Percentiles rank a stretch among this genome's conserved stretches.
Conservation (phyloP, 805 yeast species). For the Cyberlindnera xishuangbannaensis region DNA sequence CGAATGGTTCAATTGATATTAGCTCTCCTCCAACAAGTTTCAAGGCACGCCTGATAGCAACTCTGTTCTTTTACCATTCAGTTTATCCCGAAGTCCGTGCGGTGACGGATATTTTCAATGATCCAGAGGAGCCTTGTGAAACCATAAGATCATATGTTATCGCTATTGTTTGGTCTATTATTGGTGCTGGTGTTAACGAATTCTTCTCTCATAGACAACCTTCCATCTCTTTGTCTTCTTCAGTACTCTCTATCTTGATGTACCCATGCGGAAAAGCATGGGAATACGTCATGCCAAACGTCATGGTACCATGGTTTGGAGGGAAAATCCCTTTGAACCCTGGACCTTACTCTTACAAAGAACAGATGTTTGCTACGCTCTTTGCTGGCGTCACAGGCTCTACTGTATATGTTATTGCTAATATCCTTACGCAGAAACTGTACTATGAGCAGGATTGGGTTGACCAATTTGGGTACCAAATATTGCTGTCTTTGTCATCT, state of each 20-base stretch:
- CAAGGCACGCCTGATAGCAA: slow-evolving; percentile 8
- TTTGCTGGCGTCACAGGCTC: slow-evolving; percentile 29
- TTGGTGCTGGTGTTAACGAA: slow-evolving; percentile 51
- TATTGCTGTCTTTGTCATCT: slow-evolving; percentile 46
- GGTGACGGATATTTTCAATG: slow-evolving; percentile 48
- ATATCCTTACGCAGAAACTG: slow-evolving; percentile 31
- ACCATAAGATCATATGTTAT: slow-evolving; percentile 37
- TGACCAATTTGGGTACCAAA: slow-evolving; percentile 41
- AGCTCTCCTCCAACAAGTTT: slow-evolving; percentile 5
- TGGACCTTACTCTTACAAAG: slow-evolving; percentile 60
- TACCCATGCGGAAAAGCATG: slow-evolving; percentile 40
- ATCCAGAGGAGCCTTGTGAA: slow-evolving; percentile 42
- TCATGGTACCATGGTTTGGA: slow-evolving; percentile 36
- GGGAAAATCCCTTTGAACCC: slow-evolving; percentile 43
- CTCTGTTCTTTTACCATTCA: slow-evolving; percentile 31
- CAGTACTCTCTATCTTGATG: slow-evolving; percentile 41
- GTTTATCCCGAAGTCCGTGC: slow-evolving; percentile 69
- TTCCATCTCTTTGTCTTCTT: slow-evolving; percentile 35
- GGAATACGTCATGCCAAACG: slow-evolving; percentile 40
- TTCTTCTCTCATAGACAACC: slow-evolving; percentile 54
- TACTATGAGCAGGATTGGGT: slow-evolving; percentile 28
- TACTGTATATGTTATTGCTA: slow-evolving; percentile 31
- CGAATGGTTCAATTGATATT: slow-evolving; percentile 3
- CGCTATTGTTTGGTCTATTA: slow-evolving; percentile 40
- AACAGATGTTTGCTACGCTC: slow-evolving; percentile 57